phyloP scores from a whole-genome alignment of 2,329 filamentous ascomycete species.

The Nothopassalora personata region DNA sequence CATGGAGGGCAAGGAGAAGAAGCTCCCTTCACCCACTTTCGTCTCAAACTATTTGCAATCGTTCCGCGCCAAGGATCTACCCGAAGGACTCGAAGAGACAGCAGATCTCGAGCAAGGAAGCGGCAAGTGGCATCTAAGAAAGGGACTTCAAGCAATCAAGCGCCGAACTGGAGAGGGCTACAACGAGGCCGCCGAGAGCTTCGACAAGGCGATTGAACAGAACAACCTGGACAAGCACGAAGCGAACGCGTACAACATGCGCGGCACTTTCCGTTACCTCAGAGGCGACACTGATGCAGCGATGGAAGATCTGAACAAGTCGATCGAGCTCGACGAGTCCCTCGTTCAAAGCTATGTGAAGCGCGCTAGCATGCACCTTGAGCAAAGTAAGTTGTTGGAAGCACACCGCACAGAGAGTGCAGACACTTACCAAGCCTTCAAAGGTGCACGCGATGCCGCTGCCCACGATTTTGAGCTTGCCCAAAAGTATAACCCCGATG shows the following conservation, averaged over 20 bases:
- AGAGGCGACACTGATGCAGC: conserved; percentile 81
- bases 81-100: conserved; percentile 74
- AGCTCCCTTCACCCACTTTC: conserved; percentile 90
- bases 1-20: conserved; percentile 71
- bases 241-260: conserved; percentile 91
- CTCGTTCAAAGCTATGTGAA: conserved; percentile 98
- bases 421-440: conserved; percentile 2
- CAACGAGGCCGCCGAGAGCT: conserved; percentile 77
- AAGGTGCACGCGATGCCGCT: conserved; percentile 78
- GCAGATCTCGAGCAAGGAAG: conserved; percentile 71
- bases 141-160: conserved; percentile 73
- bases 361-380: conserved; percentile 94
- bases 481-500: conserved; percentile 74
- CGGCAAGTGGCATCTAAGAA: conserved; percentile 78
- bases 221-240: conserved; percentile 76
- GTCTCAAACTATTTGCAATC: conserved; percentile 98
- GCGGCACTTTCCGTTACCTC: conserved; percentile 91
- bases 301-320: conserved; percentile 81
- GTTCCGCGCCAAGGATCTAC: conserved; percentile 79
- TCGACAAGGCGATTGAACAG: conserved; percentile 80
- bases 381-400: conserved; percentile 60
- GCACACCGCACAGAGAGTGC: not conserved
- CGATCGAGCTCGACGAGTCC: conserved; percentile 78
- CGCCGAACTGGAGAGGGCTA: conserved; percentile 89
- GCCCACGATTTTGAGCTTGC: conserved; percentile 83